Conservation (phyloP, 2,329 filamentous ascomycete genomes). For the Fulvia fulva region DNA sequence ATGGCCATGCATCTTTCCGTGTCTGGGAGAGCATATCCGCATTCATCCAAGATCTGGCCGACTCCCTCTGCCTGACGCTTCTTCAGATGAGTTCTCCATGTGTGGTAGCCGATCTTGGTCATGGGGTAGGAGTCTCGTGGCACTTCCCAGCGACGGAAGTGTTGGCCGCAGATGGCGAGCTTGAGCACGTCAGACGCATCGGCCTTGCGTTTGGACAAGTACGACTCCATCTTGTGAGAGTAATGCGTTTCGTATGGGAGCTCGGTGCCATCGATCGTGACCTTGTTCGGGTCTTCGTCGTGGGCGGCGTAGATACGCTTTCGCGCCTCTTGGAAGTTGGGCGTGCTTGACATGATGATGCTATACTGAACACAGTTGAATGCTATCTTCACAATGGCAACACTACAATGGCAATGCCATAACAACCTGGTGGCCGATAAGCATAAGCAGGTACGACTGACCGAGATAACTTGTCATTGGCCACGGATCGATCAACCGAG, state of each 20-base stretch:
- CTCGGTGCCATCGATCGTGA: constrained; percentile 40
- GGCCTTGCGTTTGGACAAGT: constrained; percentile 60
- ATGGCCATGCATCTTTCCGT: constrained; percentile 62
- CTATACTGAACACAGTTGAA: neutral
- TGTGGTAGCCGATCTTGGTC: constrained; percentile 71
- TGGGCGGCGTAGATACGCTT: constrained; percentile 70
- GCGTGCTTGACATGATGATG: neutral
- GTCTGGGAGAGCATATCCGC: constrained; percentile 51
- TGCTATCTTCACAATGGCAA: too few relatives aligned
- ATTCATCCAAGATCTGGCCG: constrained; percentile 49
- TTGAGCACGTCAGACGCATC: constrained; percentile 63
- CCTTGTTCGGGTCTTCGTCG: constrained; percentile 60
- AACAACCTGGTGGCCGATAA: neutral
- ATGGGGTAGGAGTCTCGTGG: constrained; percentile 69
- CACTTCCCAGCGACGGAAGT: constrained; percentile 82
- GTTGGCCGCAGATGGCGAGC: constrained; percentile 77
- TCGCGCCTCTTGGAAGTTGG: constrained; percentile 44
- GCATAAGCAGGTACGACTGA: neutral
- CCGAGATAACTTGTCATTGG: neutral
- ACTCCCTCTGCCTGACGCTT: constrained; percentile 67
- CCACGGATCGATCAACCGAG: neutral
- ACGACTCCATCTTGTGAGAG: constrained; percentile 72
- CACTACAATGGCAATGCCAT: neutral
- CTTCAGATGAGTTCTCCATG: constrained; percentile 72
- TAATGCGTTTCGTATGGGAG: constrained; percentile 79